Conservation (phyloP, 202 grass and related monocot species). For the Sporobolus alterniflorus region DNA sequence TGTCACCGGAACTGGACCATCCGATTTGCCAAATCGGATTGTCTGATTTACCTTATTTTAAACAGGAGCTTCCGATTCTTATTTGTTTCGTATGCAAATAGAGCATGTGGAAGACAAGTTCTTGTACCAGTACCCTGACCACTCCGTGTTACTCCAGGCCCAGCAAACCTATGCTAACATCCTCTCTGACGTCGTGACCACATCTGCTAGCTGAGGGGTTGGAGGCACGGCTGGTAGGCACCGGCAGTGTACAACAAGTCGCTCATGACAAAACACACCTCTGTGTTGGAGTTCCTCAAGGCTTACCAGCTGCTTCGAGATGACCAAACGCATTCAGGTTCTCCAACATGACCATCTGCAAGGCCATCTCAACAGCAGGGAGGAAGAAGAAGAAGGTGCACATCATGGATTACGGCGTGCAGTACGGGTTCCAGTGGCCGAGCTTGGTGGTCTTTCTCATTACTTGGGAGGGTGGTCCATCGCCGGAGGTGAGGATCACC, state of each 20-base stretch:
- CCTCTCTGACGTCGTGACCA: constrained; percentile 47
- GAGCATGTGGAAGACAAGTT: constrained; percentile 28
- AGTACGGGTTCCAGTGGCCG: constrained; percentile 68
- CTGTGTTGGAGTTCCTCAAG: constrained; percentile 42
- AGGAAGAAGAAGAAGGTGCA: constrained; percentile 52
- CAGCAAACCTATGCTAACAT: constrained; percentile 44
- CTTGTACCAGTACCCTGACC: constrained; percentile 9
- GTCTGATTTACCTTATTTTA: no score
- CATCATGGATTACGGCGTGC: constrained; percentile 64
- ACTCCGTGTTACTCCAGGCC: constrained; percentile 20
- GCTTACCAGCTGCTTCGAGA: constrained; percentile 63
- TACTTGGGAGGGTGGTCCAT: constrained; percentile 36
- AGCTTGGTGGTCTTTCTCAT: constrained; percentile 35
- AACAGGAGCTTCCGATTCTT: no score
- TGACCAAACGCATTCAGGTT: constrained; percentile 49
- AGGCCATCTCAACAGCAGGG: constrained; percentile 31
- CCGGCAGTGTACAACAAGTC: constrained; percentile 56
- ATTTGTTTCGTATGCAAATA: constrained; percentile 87
- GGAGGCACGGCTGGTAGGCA: constrained; percentile 60
- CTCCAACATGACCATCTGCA: constrained; percentile 53
- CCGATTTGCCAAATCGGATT: no score
- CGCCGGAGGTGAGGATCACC: constrained; percentile 55
- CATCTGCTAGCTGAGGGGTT: constrained; percentile 73
- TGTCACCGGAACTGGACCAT: no score
- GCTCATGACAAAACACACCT: constrained; percentile 34